phyloP scores from a whole-genome alignment of 106 monocot genomes.

The Allium fistulosum region DNA sequence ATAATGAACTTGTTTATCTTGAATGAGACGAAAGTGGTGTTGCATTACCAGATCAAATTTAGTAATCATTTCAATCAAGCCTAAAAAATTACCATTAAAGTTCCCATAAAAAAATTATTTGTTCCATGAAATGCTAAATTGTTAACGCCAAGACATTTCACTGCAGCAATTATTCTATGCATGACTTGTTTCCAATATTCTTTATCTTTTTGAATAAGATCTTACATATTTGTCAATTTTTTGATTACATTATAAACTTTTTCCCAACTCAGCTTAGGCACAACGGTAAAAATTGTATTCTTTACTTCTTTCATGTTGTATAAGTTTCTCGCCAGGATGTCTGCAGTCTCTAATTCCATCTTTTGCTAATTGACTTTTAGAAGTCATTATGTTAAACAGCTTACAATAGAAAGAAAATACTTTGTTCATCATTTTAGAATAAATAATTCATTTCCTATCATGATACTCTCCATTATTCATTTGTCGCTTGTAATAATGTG shows the following conservation, averaged over 20 bases:
- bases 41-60: neutral
- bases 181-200: too few relatives aligned
- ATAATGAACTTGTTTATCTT: neutral
- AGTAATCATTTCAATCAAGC: neutral
- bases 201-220: too few relatives aligned
- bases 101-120: too few relatives aligned
- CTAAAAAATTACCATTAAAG: too few relatives aligned
- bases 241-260: neutral
- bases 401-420: neutral
- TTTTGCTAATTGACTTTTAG: neutral
- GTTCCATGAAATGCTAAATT: neutral
- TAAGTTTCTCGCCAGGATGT: neutral
- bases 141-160: neutral
- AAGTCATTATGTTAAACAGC: neutral
- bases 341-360: neutral
- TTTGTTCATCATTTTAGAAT: too few relatives aligned
- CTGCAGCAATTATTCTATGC: too few relatives aligned
- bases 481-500: too few relatives aligned
- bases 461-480: too few relatives aligned
- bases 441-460: too few relatives aligned
- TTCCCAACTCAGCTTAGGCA: neutral
- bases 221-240: neutral
- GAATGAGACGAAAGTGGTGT: neutral
- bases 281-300: neutral
- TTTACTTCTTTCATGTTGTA: neutral